Conservation (phyloP, 495 filamentous ascomycete species). For the Penicillium roqueforti region DNA sequence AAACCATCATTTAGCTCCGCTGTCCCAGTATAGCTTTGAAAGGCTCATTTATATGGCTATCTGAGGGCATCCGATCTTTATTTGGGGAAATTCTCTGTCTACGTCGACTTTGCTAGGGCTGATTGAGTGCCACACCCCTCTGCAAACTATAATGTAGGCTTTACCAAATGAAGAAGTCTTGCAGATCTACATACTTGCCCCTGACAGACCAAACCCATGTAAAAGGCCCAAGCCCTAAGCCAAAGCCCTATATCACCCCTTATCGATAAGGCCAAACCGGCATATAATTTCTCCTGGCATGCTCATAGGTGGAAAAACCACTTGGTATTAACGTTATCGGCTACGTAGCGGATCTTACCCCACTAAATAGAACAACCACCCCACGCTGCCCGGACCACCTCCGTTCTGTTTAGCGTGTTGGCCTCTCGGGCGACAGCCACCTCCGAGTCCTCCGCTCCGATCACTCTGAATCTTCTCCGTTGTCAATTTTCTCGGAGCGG, state of each 20-base stretch:
- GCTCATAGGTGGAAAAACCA: constrained; percentile 11
- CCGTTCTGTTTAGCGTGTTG: not conserved
- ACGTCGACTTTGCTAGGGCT: not conserved
- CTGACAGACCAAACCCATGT: not conserved
- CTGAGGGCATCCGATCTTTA: not conserved
- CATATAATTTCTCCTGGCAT: not conserved
- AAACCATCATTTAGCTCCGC: not conserved
- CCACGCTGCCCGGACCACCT: constrained; percentile 1
- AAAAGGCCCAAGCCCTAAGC: constrained; percentile 8
- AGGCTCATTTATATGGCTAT: not conserved
- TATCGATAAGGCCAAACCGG: constrained; percentile 7
- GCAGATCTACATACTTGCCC: not conserved
- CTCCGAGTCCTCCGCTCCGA: not conserved
- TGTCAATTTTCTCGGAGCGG: constrained; percentile 3
- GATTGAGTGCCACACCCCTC: not conserved
- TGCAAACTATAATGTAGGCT: not conserved
- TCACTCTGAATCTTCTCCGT: not conserved
- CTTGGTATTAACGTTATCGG: not conserved
- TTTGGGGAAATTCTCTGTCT: not conserved
- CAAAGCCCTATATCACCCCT: constrained; percentile 10
- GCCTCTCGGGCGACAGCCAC: constrained; percentile 10
- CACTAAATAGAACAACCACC: not conserved
- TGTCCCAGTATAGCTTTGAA: not conserved
- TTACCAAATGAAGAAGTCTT: not conserved
- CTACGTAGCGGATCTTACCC: not conserved